Conservation (phyloP, 2,329 filamentous ascomycete genomes). For the Fusarium devonianum region DNA sequence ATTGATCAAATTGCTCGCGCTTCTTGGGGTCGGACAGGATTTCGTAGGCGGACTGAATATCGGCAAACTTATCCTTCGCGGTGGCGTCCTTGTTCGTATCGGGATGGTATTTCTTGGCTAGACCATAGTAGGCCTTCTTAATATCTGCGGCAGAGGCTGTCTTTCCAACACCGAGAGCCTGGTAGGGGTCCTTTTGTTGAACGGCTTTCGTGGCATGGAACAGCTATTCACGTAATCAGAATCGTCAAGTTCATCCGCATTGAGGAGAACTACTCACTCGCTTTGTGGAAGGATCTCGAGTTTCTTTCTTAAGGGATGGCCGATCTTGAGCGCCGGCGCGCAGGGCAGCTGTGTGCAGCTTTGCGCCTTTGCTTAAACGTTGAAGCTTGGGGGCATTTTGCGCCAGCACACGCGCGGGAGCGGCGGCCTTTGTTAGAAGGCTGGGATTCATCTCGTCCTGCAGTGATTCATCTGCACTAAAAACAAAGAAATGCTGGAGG, state of each 20-base stretch:
- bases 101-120: slow-evolving; percentile 97
- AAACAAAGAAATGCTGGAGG: slow-evolving; percentile 22
- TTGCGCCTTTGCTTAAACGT: slow-evolving; percentile 49
- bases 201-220: slow-evolving; percentile 68
- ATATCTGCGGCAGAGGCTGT: slow-evolving; percentile 84
- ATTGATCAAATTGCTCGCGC: slow-evolving; percentile 89
- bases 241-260: slow-evolving; percentile 8
- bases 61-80: slow-evolving; percentile 95
- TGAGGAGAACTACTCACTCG: slow-evolving; percentile 40
- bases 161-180: slow-evolving; percentile 83
- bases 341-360: slow-evolving; percentile 45
- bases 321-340: slow-evolving; percentile 29
- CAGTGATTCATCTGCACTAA: slow-evolving; percentile 42
- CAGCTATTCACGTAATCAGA: slow-evolving; percentile 46
- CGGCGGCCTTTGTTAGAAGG: slow-evolving; percentile 55
- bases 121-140: slow-evolving; percentile 97
- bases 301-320: slow-evolving; percentile 26
- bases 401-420: slow-evolving; percentile 56
- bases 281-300: slow-evolving; percentile 29
- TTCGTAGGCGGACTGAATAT: slow-evolving; percentile 94
- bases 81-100: slow-evolving; percentile 95
- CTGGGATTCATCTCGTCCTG: slow-evolving; percentile 55
- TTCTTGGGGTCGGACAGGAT: slow-evolving; percentile 92
- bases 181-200: slow-evolving; percentile 81
- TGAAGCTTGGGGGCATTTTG: slow-evolving; percentile 53